These are phyloP conservation scores for Syzygium malaccense DNA, from an alignment of 441 rosid genomes.

Conservation along the genomic window DNA sequence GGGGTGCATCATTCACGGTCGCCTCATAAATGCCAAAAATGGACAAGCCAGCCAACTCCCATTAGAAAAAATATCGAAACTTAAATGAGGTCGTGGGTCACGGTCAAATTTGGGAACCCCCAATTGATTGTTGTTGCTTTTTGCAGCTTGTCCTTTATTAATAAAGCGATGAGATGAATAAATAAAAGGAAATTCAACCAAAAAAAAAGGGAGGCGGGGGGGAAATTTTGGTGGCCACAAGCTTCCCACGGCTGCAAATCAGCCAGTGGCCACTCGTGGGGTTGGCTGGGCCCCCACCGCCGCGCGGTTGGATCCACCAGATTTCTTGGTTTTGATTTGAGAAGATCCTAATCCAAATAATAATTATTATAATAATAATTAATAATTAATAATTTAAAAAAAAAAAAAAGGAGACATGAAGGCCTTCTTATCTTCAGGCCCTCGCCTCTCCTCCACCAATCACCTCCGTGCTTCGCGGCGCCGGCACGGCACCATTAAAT, in stretches of 20 bases:
- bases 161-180: background rate
- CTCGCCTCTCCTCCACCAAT: slow-evolving; percentile 22
- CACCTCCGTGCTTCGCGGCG: background rate
- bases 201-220: too few species aligned
- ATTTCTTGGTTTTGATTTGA: slow-evolving; percentile 23
- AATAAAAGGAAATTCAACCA: background rate
- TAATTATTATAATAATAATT: background rate
- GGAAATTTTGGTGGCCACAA: background rate
- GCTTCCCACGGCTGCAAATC: background rate
- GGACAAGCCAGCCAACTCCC: background rate
- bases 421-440: slow-evolving; percentile 28
- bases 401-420: background rate
- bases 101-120: background rate
- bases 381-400: rapidly evolving
- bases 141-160: background rate
- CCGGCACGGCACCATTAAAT: background rate
- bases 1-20: background rate
- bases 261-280: slow-evolving; percentile 19
- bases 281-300: slow-evolving; percentile 14
- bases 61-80: background rate
- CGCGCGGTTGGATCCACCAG: slow-evolving; percentile 26
- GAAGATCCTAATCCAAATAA: slow-evolving; percentile 8
- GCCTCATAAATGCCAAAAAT: background rate
- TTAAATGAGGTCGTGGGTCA: background rate
- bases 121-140: background rate